Base-by-base conservation (phyloP, 257 asterid species). In the Misopates orontium region DNA sequence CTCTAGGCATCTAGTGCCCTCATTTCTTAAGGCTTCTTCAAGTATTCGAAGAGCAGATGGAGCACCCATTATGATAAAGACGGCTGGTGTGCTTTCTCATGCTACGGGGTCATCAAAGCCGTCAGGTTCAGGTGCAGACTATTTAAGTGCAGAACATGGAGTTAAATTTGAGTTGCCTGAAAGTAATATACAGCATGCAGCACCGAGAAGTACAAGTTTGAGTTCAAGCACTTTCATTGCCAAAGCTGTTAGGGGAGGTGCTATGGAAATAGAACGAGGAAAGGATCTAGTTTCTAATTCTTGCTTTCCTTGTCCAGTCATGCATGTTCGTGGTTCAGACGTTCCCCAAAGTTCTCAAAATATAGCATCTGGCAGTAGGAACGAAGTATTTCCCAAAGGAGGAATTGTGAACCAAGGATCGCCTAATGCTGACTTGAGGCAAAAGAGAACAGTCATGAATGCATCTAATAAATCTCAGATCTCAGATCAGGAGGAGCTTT, bases 401-500 rank as follows among this genome's bases (percentile, higher is more conserved):
- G 74, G 39, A 53, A 39, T 58, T 68, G 77, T 70, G 44, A 74
- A 70, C 32, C 41, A 42, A 64, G 81, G 66, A 70, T 72, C 45
- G n/a, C 28, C 64, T 61, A 71, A 73, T 71, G 66, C 64, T 52
- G 82, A 78, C 54, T 32, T 60, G 63, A 62, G 69, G 56, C 58
- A 52, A 55, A 65, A 48, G 21, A 48, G 64, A n/a, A 56, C 40
- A 28, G 73, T 57, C 52, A 68, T 64, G 4, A 52, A 67, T 49
- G 53, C 78, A 52, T 44, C 62, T 57, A 69, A 77, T 12, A 67
- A 75, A 21, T 25, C 63, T 63, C 39, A 60, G 54, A 45, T 56
- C 10, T 79, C 80, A n/a, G 91, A 83, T 70, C 56, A 70, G 70
- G 93, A 80, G 50, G 92, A 75, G 52, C 52, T 64, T 47, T 72